Evolutionary conservation across 805 yeast species (phyloP), one percentile per base, ranked within the genome.

Genomic region (Saturnispora diversa): DNA sequence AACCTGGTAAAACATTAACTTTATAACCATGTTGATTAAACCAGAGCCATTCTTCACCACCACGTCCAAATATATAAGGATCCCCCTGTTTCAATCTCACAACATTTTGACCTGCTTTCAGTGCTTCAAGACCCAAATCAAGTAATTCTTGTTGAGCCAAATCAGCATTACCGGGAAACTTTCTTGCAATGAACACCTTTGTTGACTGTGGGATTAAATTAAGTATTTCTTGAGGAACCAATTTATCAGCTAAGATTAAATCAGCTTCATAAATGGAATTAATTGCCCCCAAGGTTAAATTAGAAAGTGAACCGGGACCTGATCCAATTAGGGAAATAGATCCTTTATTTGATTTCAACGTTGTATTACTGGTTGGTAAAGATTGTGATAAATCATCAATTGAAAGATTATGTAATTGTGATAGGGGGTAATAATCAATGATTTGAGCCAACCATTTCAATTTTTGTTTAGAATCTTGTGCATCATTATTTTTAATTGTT

Each of bases 111-210:
- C 96, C 96, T 38, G 69, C 59, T 21, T 66, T 48, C 20, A 86
- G 58, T 1, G 78, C 80, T 25, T 69, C 70, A 13, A 90, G 61
- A 0, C 95, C 97, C 48, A 80, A 58, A n/a, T 69, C 65, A 25
- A 86, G 63, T 32, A 90, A 68, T 59, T 90, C 95, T 44, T 82
- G 72, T 60, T 90, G 97, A 0, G 97, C 97, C 35, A 73, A 72
- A 53, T 87, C 96, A 1, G 97, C 97, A 57, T 90, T 90, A 1
- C 97, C 97, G 2, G 97, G 97, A 63, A 87, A 90, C 59, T 90
- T 90, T 30, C 86, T 72, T 2, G 97, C 97, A 44, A 90, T 87
- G 56, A 83, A 86, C 4, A 81, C 66, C 33, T 78, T 80, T 1
- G 94, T 84, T 23, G 69, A 68, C 23, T 71, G 58, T 0, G 97